Evolutionary conservation across 1,284 basidiomycete genomes (phyloP).

Genomic region (Ustilago curta): DNA sequence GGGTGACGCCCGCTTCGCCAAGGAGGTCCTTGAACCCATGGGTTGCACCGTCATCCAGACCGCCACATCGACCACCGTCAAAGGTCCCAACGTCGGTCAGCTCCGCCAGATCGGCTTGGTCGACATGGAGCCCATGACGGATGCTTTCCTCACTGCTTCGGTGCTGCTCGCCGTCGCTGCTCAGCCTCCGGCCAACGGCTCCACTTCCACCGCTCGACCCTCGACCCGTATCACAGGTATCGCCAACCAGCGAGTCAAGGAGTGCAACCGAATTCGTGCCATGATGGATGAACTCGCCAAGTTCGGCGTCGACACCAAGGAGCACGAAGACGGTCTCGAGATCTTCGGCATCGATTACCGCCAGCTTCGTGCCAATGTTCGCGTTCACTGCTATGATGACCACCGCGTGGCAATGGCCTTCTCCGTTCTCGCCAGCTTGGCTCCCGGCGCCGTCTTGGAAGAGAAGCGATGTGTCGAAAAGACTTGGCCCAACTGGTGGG

Average conservation of each 20-base stretch:
- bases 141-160: constrained; percentile 95
- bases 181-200: constrained; percentile 68
- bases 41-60: constrained; percentile 92
- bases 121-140: constrained; percentile 99
- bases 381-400: constrained; percentile 95
- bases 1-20: constrained; percentile 95
- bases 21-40: constrained; percentile 92
- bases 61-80: constrained; percentile 88
- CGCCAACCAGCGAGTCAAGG: constrained; percentile 97
- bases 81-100: constrained; percentile 83
- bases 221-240: constrained; percentile 89
- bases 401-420: constrained; percentile 99
- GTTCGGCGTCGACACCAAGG: constrained; percentile 91
- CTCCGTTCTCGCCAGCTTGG: constrained; percentile 82
- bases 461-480: constrained; percentile 99
- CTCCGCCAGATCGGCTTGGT: constrained; percentile 86
- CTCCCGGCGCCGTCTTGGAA: constrained; percentile 83
- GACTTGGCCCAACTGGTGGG: constrained; percentile 99
- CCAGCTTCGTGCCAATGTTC: constrained; percentile 74
- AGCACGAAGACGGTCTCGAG: constrained; percentile 92
- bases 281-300: constrained; percentile 97
- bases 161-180: constrained; percentile 83
- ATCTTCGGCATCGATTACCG: constrained; percentile 81
- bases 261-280: constrained; percentile 94
- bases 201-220: constrained; percentile 42